Percentiles rank a stretch among this genome's conserved stretches.
These are phyloP conservation scores for Euphorbia celastroides DNA, from an alignment of 441 rosid genomes.

Conservation along the genomic window DNA sequence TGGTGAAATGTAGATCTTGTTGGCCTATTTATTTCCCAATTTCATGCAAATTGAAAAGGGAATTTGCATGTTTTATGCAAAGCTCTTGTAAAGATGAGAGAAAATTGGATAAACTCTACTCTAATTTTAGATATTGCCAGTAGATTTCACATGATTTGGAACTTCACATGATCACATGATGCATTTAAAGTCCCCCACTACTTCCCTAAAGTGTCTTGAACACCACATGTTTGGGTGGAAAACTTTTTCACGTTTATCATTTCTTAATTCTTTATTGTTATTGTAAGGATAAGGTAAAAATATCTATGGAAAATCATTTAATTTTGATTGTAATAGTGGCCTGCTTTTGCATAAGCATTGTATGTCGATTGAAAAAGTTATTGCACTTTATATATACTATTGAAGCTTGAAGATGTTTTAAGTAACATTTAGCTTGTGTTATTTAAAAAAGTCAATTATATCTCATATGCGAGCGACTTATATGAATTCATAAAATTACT, in stretches of 20 bases:
- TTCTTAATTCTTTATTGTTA: neutral
- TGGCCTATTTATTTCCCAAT: neutral
- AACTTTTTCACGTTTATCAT: neutral
- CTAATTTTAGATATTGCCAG: neutral
- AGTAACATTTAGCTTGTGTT: too few relatives aligned
- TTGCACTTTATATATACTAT: too few relatives aligned
- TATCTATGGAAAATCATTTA: too few relatives aligned
- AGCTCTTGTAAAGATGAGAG: neutral
- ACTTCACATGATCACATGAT: constrained; percentile 7
- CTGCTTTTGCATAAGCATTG: too few relatives aligned
- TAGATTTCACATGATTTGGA: too few relatives aligned
- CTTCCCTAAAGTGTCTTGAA: neutral
- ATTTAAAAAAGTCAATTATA: too few relatives aligned
- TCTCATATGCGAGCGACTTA: too few relatives aligned
- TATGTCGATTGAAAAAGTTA: too few relatives aligned
- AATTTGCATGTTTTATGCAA: neutral
- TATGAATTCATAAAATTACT: too few relatives aligned
- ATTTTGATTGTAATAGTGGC: too few relatives aligned
- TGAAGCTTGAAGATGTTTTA: too few relatives aligned
- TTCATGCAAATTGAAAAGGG: neutral
- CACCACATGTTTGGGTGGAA: neutral
- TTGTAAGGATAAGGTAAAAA: too few relatives aligned
- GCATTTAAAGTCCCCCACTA: neutral
- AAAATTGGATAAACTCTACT: neutral
- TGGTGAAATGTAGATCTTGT: neutral